These are phyloP conservation scores for Volvox africanus DNA, from an alignment of 139 green algal species.

Conservation along the genomic window DNA sequence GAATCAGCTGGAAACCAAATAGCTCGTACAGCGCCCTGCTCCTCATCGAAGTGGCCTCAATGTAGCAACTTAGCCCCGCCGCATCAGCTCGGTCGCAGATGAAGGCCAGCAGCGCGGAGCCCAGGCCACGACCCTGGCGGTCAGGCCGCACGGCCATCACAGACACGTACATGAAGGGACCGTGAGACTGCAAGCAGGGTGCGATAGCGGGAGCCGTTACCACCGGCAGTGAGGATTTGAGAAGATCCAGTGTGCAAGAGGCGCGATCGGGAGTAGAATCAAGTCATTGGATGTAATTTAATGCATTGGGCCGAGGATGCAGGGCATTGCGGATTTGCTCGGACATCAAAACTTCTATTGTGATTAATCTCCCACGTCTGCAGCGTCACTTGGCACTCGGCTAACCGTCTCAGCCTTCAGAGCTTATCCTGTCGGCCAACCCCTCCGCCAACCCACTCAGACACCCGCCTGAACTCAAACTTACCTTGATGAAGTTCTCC, in stretches of 20 bases:
- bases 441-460: background rate
- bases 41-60: constrained; percentile 8
- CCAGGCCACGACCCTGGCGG: constrained; percentile 34
- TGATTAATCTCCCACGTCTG: no score
- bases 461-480: background rate
- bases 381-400: no score
- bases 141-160: constrained; percentile 5
- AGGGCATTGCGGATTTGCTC: no score
- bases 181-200: constrained; percentile 9
- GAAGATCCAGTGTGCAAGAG: no score
- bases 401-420: no score
- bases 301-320: no score
- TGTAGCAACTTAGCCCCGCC: constrained; percentile 24
- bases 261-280: no score
- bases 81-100: constrained; percentile 16
- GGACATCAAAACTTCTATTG: no score
- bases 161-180: constrained; percentile 40
- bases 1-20: constrained; percentile 21
- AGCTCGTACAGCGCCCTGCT: constrained; percentile 34
- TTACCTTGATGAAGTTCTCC: constrained; percentile 1
- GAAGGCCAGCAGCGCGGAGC: constrained; percentile 8
- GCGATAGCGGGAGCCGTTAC: background rate
- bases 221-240: no score
- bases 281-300: no score
- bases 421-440: no score